Evolutionary conservation across 352 stramenopile species (phyloP).

Genomic region (Pythium periplocum): DNA sequence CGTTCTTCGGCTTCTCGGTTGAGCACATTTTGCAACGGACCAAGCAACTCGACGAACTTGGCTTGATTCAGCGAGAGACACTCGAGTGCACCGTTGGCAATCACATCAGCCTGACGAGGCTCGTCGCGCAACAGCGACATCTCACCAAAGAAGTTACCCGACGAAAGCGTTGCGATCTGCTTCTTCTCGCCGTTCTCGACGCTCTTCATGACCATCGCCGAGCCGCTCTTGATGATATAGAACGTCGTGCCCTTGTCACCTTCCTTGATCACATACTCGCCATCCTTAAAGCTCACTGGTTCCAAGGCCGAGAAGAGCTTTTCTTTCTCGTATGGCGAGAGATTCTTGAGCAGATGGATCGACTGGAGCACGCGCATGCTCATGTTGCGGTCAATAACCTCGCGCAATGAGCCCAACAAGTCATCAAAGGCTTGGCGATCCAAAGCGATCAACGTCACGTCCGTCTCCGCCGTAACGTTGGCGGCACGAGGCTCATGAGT

Average conservation of each 20-base stretch:
- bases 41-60: conserved; percentile 84
- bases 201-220: conserved; percentile 44
- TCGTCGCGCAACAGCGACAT: conserved; percentile 67
- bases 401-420: conserved; percentile 88
- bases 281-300: conserved; percentile 45
- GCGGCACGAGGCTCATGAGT: conserved; percentile 84
- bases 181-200: conserved; percentile 27
- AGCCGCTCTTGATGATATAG: conserved; percentile 80
- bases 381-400: conserved; percentile 88
- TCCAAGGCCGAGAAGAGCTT: conserved; percentile 56
- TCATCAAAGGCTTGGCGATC: conserved; percentile 92
- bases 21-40: conserved; percentile 65
- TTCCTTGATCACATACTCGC: conserved; percentile 53
- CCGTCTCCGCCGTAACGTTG: conserved; percentile 81
- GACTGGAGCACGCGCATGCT: conserved; percentile 72
- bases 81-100: conserved; percentile 70
- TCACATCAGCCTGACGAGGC: conserved; percentile 55
- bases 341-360: conserved; percentile 67
- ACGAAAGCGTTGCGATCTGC: conserved; percentile 54
- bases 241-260: conserved; percentile 68
- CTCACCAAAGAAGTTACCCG: conserved; percentile 61
- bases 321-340: conserved; percentile 51
- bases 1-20: conserved; percentile 63
- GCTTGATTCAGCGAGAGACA: conserved; percentile 85
- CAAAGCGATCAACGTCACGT: conserved; percentile 75